These are phyloP conservation scores for Diaporthe sp. DNA, from an alignment of 2,329 filamentous ascomycete species.

Conservation along the genomic window DNA sequence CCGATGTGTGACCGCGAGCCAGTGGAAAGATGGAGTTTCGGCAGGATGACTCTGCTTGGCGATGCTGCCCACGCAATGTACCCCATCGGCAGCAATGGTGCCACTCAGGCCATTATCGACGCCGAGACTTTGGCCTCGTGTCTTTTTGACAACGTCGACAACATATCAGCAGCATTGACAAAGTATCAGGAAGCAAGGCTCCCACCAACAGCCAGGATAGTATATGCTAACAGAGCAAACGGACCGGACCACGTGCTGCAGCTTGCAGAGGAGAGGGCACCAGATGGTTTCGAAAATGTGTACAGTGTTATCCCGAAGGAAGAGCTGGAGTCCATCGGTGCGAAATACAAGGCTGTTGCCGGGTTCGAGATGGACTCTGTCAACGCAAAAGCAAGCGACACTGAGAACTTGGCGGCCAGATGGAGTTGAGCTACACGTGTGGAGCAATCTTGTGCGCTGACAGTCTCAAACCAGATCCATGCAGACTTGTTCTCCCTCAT, in stretches of 20 bases:
- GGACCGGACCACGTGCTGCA: constrained; percentile 60
- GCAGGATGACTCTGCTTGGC: constrained; percentile 53
- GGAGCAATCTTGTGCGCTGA: too few relatives aligned
- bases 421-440: neutral
- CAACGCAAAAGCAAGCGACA: constrained; percentile 54
- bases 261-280: constrained; percentile 57
- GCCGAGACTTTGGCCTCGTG: constrained; percentile 53
- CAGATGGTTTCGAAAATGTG: constrained; percentile 55
- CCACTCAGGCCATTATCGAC: constrained; percentile 59
- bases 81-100: constrained; percentile 58
- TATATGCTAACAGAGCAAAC: constrained; percentile 59
- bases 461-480: neutral
- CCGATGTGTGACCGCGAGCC: constrained; percentile 58
- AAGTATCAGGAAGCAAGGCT: constrained; percentile 54
- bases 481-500: rapidly evolving
- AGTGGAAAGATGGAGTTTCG: constrained; percentile 54
- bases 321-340: constrained; percentile 54
- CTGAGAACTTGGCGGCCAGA: constrained; percentile 44
- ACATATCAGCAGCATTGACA: constrained; percentile 50
- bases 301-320: constrained; percentile 55
- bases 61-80: constrained; percentile 57
- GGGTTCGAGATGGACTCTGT: constrained; percentile 60
- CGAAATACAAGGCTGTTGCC: constrained; percentile 54
- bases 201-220: constrained; percentile 58
- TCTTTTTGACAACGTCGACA: constrained; percentile 14